Evolutionary conservation across 257 asterid genomes (phyloP), one percentile per base, ranked within the genome.

Genomic region (Paraleonurus japonicus): DNA sequence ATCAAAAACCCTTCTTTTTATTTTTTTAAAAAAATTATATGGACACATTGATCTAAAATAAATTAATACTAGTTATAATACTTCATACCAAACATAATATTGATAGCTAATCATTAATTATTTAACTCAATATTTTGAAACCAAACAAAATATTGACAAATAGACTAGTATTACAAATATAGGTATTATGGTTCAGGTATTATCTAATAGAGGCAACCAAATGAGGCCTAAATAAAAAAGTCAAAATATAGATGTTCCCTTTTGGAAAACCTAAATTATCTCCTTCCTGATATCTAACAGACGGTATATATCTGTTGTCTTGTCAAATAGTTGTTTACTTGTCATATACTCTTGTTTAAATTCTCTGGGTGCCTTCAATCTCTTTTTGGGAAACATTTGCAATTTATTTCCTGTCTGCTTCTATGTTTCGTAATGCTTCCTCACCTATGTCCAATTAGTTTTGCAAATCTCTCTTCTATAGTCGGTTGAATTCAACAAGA

Each of bases 271-370:
- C 27, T 41, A 60, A 22, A 75, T 67, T 5, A 22, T 24, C 19
- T 16, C 16, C 13, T 45, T 22, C 64, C 16, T 27, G 22, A 20
- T 32, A 20, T 39, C 61, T 28, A 20, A 26, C 13, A 57, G 23
- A 61, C 54, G 23, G 22, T 63, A 4, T 50, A 22, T 30, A 35
- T 50, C 35, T 7, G 4, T 35, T 53, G 1, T 62, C 65, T 48
- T 22, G 57, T 33, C 43, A 72, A 33, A 61, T 50, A 72, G 67
- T 70, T 39, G n/a, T 54, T 26, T 23, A 63, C 45, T 33, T 19
- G 63, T 15, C 27, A 16, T 60, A 4, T 4, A 43, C 27, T 58
- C 11, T 60, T 66, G 58, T 55, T 32, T 13, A 60, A 27, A 45
- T 71, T 69, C 41, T 69, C 20, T 17, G 27, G 35, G 66, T 37